Conservation (phyloP, 768 basidiomycete species). For the Kwoniella dendrophila region DNA sequence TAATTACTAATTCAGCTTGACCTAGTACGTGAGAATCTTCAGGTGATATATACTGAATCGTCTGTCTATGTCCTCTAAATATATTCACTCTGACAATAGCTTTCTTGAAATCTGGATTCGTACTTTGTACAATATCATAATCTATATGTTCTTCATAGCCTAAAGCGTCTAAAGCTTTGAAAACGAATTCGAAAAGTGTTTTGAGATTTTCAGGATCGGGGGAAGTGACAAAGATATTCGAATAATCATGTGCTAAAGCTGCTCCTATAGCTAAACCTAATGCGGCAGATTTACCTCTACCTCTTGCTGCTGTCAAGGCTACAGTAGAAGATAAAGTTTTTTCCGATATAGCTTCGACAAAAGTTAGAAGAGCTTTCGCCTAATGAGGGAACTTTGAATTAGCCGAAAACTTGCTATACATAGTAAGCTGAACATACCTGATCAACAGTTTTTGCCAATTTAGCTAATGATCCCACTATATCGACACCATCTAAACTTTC, state of each 20-base stretch:
- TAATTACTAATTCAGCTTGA: constrained; percentile 94
- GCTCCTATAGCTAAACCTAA: constrained; percentile 93
- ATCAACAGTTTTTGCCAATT: constrained; percentile 86
- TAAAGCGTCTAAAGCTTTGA: constrained; percentile 90
- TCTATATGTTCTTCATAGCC: constrained; percentile 98
- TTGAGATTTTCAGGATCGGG: constrained; percentile 97
- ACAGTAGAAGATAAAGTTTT: constrained; percentile 94
- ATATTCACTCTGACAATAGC: constrained; percentile 94
- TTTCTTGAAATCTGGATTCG: constrained; percentile 91
- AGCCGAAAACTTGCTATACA: not conserved
- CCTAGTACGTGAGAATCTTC: constrained; percentile 97
- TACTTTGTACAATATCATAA: constrained; percentile 95
- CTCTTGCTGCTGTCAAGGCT: constrained; percentile 89
- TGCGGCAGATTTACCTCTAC: constrained; percentile 94
- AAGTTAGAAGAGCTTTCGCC: constrained; percentile 86
- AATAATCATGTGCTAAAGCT: constrained; percentile 89
- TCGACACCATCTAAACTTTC: constrained; percentile 77
- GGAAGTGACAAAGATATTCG: constrained; percentile 96
- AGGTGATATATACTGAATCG: constrained; percentile 98
- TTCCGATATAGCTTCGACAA: constrained; percentile 82
- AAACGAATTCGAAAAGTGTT: constrained; percentile 96
- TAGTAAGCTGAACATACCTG: constrained; percentile 61
- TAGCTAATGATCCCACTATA: constrained; percentile 83
- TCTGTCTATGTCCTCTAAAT: constrained; percentile 90
- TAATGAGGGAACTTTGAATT: constrained; percentile 16